These are phyloP conservation scores for Vitis amurensis DNA, from an alignment of 164 flowering plant genomes.

Conservation along the genomic window DNA sequence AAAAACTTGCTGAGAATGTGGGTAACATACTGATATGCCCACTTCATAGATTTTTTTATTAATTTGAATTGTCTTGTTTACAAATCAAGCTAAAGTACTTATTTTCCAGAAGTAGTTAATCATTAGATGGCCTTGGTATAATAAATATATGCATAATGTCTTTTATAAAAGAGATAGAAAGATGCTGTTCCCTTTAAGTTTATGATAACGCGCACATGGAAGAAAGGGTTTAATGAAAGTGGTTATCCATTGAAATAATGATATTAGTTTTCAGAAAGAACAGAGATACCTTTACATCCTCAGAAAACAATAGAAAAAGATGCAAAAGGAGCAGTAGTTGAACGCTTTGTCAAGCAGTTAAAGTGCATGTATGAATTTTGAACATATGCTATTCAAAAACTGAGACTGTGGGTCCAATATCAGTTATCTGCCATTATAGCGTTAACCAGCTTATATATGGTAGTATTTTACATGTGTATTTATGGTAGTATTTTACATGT, in stretches of 20 bases:
- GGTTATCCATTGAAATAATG: too few species aligned
- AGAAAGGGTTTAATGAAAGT: too few species aligned
- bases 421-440: not conserved
- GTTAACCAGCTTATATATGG: not conserved
- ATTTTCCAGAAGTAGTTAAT: not conserved
- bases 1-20: constrained; percentile 88
- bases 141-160: too few species aligned
- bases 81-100: not conserved
- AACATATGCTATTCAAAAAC: not conserved
- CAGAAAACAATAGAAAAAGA: not conserved
- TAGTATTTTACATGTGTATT: not conserved
- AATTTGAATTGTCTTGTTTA: too few species aligned
- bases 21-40: constrained; percentile 28
- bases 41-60: too few species aligned
- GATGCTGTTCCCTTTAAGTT: too few species aligned
- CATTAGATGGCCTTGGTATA: not conserved
- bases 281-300: not conserved
- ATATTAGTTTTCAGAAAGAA: not conserved
- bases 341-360: too few species aligned
- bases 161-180: too few species aligned
- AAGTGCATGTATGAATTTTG: too few species aligned
- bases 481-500: not conserved
- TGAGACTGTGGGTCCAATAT: too few species aligned
- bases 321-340: not conserved
- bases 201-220: too few species aligned